Percentiles rank a stretch among this genome's conserved stretches.
phyloP scores from a whole-genome alignment of 306 rosid species.

The Vachellia pachyceras region DNA sequence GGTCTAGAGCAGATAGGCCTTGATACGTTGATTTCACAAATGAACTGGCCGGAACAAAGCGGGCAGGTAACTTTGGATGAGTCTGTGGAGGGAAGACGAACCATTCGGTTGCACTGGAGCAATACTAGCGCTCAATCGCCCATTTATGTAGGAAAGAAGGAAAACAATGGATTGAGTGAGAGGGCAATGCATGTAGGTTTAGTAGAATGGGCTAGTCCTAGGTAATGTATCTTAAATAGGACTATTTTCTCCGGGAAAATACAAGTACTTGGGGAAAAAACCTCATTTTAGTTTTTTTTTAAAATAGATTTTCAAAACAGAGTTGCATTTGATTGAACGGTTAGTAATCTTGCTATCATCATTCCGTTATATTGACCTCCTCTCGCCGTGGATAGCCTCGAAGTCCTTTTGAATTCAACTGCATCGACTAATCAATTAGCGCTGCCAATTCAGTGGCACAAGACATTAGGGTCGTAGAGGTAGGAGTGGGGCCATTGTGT shows the following conservation, averaged over 20 bases:
- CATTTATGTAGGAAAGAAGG: too few relatives aligned
- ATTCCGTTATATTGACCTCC: neutral
- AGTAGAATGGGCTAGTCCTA: too few relatives aligned
- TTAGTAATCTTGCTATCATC: neutral
- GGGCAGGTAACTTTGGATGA: slow-evolving; percentile 61
- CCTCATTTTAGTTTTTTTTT: too few relatives aligned
- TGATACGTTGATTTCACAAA: slow-evolving; percentile 52
- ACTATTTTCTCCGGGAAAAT: too few relatives aligned
- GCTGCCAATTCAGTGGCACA: neutral
- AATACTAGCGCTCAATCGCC: too few relatives aligned
- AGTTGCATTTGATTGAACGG: neutral
- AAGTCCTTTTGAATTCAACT: neutral
- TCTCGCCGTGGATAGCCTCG: neutral
- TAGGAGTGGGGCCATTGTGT: neutral
- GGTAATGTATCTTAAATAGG: too few relatives aligned
- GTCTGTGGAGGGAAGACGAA: slow-evolving; percentile 47
- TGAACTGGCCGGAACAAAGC: slow-evolving; percentile 75
- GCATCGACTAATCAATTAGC: neutral
- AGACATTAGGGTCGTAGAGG: neutral
- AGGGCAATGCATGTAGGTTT: too few relatives aligned
- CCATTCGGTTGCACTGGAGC: slow-evolving; percentile 66
- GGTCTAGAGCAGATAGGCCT: too few relatives aligned
- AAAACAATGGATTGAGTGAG: too few relatives aligned
- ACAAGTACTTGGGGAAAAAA: too few relatives aligned
- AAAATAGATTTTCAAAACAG: neutral